Base-by-base conservation (phyloP, 768 basidiomycete species). In the Megacollybia marginata region DNA sequence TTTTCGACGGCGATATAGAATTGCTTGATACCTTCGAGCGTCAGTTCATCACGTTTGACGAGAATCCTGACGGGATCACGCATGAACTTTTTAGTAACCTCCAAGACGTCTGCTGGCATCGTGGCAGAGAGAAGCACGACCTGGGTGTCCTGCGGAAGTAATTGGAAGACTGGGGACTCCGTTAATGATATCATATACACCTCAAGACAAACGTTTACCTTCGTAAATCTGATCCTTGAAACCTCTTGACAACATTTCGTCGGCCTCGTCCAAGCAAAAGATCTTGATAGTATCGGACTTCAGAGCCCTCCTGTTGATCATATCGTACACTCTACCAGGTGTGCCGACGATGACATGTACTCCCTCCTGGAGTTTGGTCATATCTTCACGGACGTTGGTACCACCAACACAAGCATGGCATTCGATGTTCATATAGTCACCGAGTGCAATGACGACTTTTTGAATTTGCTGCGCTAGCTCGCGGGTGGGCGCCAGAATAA, bases 161-260 rank as follows among this genome's bases (percentile, higher is more conserved):
- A 86, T 59, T 84, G 83, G 57, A 89, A 70, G 51, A 89, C 88
- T 65, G 31, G 38, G 51, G 50, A 51, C 88, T 85, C 23, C 13
- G 15, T 23, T 28, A 45, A 45, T 16, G 23, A 28, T 16, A n/a
- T n/a, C n/a, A n/a, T n/a, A n/a, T n/a, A n/a, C n/a, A n/a, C n/a
- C 8, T 23, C 12, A 20, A 33, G 13, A 47, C 12, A 15, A 13
- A 18, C 10, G 32, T 20, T n/a, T 42, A 49, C 52, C 52, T 53
- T 89, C 88, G 83, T 88, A 89, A 53, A 89, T 85, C 62, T 86
- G 85, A n/a, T 87, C 86, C 61, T 89, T 87, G 58, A 89, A 89
- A 52, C 86, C 86, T 85, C 88, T 87, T 61, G 88, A 86, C 55
- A 88, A 88, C 86, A 88, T 88, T 45, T 86, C 78, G 63, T 88